Percentiles rank a stretch among this genome's conserved stretches.
phyloP scores from a whole-genome alignment of 1,284 basidiomycete species.

The Sparassis latifolia region DNA sequence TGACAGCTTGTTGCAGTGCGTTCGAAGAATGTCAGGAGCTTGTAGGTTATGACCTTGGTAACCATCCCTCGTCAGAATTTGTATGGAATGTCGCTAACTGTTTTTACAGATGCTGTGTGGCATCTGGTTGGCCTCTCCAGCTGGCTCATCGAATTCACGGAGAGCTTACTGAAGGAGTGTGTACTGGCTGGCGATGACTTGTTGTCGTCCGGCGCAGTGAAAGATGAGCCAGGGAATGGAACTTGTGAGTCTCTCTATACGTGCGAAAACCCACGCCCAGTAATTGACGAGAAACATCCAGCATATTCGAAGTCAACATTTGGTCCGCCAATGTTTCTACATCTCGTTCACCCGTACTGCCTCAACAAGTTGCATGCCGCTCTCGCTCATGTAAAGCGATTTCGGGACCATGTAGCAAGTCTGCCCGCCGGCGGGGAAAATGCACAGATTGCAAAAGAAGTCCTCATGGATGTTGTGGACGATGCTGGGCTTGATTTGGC shows the following conservation, averaged over 20 bases:
- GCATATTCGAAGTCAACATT: conserved; percentile 2
- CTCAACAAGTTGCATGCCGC: conserved; percentile 43
- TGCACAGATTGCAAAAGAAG: conserved; percentile 53
- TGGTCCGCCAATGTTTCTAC: conserved; percentile 38
- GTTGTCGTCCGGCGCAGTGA: not conserved
- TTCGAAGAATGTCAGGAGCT: conserved; percentile 63
- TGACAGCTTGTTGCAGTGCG: conserved; percentile 50
- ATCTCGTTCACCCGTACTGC: conserved; percentile 54
- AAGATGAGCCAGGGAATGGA: too few relatives aligned
- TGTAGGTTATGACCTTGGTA: conserved; percentile 57
- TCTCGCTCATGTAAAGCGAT: conserved; percentile 49
- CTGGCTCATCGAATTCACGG: conserved; percentile 58
- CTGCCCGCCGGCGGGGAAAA: conserved; percentile 51
- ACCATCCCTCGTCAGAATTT: conserved; percentile 4
- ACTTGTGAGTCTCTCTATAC: too few relatives aligned
- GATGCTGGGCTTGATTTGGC: conserved; percentile 56
- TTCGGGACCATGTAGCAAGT: conserved; percentile 44
- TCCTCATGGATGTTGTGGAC: conserved; percentile 54
- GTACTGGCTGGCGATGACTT: conserved; percentile 33
- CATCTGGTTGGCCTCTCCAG: conserved; percentile 52
- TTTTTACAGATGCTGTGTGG: conserved; percentile 55
- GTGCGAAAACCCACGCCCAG: too few relatives aligned
- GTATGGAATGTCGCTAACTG: not conserved
- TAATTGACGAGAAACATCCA: too few relatives aligned
- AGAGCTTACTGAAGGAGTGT: conserved; percentile 57